Percentiles rank a stretch among this genome's conserved stretches.
Evolutionary conservation across 2,329 filamentous ascomycete species (phyloP).

Genomic region (Colletotrichum coccodes): DNA sequence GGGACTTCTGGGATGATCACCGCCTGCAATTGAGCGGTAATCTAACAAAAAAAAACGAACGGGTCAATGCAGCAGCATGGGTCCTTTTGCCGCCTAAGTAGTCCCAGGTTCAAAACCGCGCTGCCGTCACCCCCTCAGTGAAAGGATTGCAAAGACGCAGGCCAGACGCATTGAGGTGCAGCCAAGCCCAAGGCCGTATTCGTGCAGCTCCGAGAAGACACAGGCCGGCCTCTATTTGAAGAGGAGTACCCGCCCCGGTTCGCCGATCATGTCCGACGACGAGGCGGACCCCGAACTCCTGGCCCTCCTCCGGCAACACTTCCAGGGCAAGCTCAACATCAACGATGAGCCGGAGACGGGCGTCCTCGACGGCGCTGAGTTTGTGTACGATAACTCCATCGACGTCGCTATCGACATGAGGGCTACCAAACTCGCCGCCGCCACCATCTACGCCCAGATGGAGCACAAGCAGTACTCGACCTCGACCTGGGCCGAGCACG

Average conservation of each 20-base stretch:
- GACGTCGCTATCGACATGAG: constrained; percentile 90
- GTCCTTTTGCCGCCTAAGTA: constrained; percentile 14
- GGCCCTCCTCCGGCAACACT: constrained; percentile 83
- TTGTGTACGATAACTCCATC: constrained; percentile 90
- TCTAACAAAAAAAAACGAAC: constrained; percentile 27
- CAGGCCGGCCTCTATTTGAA: neutral
- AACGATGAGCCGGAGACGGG: constrained; percentile 77
- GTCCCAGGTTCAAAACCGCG: constrained; percentile 22
- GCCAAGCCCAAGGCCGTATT: constrained; percentile 5
- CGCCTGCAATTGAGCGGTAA: constrained; percentile 13
- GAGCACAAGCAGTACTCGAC: constrained; percentile 85
- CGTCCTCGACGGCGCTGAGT: constrained; percentile 84
- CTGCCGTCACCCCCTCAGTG: constrained; percentile 11
- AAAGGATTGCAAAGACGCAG: constrained; percentile 22
- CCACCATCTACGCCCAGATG: constrained; percentile 84
- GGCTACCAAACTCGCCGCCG: constrained; percentile 84
- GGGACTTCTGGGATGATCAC: constrained; percentile 9
- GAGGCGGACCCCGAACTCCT: constrained; percentile 90
- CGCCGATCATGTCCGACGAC: constrained; percentile 81
- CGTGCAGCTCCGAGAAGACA: neutral
- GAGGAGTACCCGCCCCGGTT: neutral
- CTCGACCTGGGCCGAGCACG: constrained; percentile 86
- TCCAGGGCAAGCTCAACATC: constrained; percentile 68
- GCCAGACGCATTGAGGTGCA: constrained; percentile 25
- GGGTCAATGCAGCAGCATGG: constrained; percentile 31